A percentile compares a stretch with the other conserved stretches of the same genome.
Evolutionary conservation across 257 asterid genomes (phyloP).

Genomic region (Nicotiana benthamiana): DNA sequence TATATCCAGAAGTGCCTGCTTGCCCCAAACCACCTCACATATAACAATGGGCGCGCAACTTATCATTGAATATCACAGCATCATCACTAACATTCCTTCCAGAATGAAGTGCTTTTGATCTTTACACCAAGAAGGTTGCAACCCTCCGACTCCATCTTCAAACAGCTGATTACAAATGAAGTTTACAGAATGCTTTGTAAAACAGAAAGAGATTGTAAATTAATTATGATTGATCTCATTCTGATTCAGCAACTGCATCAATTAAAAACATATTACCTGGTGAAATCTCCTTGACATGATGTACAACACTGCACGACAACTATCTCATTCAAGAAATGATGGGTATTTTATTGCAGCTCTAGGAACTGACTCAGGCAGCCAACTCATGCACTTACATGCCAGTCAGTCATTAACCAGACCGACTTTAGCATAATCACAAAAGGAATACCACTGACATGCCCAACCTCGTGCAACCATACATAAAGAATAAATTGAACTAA

Average conservation of each 20-base stretch:
- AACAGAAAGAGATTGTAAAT: background rate
- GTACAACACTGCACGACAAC: background rate
- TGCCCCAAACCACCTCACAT: background rate
- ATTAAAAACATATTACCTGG: background rate
- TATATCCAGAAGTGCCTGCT: background rate
- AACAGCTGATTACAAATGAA: background rate
- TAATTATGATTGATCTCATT: background rate
- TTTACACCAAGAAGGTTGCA: background rate
- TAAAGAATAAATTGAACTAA: background rate
- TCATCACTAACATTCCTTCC: background rate
- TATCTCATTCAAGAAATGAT: background rate
- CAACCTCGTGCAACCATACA: background rate
- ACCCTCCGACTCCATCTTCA: background rate
- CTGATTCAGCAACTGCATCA: background rate
- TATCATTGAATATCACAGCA: background rate
- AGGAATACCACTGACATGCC: background rate
- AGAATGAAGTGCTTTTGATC: background rate
- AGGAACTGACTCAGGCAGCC: background rate
- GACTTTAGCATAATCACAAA: background rate
- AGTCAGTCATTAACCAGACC: background rate
- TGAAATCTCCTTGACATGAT: background rate
- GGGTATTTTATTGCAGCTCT: background rate
- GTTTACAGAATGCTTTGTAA: background rate
- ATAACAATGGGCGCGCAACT: background rate
- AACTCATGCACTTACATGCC: background rate